Evolutionary conservation across 345 rosid genomes (phyloP).

Genomic region (Lepidium didymum): DNA sequence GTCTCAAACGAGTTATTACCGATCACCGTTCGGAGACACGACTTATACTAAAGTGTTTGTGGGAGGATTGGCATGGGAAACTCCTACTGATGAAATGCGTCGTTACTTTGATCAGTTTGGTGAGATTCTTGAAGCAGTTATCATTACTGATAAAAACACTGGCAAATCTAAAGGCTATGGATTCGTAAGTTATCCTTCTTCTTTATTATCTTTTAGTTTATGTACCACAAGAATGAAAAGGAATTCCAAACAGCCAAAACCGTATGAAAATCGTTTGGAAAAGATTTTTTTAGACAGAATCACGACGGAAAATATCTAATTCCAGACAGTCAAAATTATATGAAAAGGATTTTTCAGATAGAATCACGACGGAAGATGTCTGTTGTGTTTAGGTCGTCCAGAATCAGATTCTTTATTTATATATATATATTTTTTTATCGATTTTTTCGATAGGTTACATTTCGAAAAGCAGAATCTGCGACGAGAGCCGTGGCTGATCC

Average conservation of each 20-base stretch:
- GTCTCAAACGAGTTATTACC: conserved; percentile 39
- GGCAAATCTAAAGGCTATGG: conserved; percentile 96
- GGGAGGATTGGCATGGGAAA: conserved; percentile 97
- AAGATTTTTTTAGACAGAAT: no score
- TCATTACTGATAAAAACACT: conserved; percentile 70
- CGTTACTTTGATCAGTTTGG: conserved; percentile 83
- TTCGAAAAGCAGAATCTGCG: conserved; percentile 85
- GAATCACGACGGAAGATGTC: no score
- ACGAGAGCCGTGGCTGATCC: conserved; percentile 72
- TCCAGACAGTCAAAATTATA: no score
- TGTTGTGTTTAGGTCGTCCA: no score
- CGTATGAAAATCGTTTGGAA: no score
- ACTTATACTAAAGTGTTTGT: conserved; percentile 87
- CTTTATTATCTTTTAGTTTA: background rate
- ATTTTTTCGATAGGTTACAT: conserved; percentile 50
- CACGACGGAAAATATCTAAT: no score
- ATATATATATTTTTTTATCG: background rate
- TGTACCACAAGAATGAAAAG: no score
- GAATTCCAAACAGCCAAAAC: no score
- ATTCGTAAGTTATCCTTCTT: conserved; percentile 63
- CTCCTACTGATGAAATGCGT: conserved; percentile 80
- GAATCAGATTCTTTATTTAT: no score
- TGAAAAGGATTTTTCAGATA: no score
- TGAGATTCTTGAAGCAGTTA: conserved; percentile 93
- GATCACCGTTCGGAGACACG: conserved; percentile 92